Percentiles rank a stretch among this genome's conserved stretches.
Conservation (phyloP, 208 protist genomes). For the Phytomonas francai region DNA sequence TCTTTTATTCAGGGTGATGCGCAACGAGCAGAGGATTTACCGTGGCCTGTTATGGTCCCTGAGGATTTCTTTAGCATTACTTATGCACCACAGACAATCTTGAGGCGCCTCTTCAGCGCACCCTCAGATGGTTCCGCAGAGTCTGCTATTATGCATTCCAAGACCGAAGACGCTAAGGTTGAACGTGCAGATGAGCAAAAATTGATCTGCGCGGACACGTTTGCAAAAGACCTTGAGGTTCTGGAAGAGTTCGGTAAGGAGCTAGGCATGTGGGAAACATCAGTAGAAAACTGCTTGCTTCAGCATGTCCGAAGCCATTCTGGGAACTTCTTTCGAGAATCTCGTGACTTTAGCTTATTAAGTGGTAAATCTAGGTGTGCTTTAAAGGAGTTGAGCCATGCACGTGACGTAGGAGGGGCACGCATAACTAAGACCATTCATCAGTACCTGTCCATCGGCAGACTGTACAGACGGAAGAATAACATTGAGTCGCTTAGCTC, state of each 20-base stretch:
- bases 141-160: background rate
- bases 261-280: slow-evolving; percentile 61
- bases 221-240: slow-evolving; percentile 57
- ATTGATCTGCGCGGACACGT: slow-evolving; percentile 17
- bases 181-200: background rate
- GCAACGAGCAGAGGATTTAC: slow-evolving; percentile 17
- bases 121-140: background rate
- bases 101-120: slow-evolving; percentile 3
- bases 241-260: slow-evolving; percentile 57
- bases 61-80: slow-evolving; percentile 35
- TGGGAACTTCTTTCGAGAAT: slow-evolving; percentile 76
- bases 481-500: slow-evolving; percentile 37
- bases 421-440: slow-evolving; percentile 38
- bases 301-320: slow-evolving; percentile 78
- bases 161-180: background rate
- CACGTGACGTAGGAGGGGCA: slow-evolving; percentile 25
- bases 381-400: background rate
- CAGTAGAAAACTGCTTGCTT: slow-evolving; percentile 70
- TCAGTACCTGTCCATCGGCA: slow-evolving; percentile 53
- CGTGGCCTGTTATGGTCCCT: slow-evolving; percentile 58
- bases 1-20: background rate
- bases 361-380: slow-evolving; percentile 22
- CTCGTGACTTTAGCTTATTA: slow-evolving; percentile 48
- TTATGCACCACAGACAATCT: slow-evolving; percentile 18
- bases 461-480: slow-evolving; percentile 51